These are phyloP conservation scores for Mycena albidolilacea DNA, from an alignment of 768 basidiomycete genomes.

Conservation along the genomic window DNA sequence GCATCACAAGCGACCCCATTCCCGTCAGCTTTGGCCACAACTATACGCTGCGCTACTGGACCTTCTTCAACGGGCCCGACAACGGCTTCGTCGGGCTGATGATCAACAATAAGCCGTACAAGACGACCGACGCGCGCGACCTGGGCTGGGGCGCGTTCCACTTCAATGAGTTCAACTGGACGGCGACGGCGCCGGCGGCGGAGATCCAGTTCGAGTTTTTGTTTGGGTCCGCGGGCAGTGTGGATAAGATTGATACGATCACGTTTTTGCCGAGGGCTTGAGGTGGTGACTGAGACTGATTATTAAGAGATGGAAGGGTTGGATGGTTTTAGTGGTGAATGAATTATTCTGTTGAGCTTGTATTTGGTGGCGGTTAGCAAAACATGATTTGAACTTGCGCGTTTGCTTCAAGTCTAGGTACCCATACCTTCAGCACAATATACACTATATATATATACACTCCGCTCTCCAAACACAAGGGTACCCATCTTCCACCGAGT, in stretches of 20 bases:
- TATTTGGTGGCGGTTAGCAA: slow-evolving; percentile 15
- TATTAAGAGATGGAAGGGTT: slow-evolving; percentile 13
- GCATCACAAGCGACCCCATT: slow-evolving; percentile 19
- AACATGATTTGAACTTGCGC: slow-evolving; percentile 12
- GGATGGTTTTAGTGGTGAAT: slow-evolving; percentile 14
- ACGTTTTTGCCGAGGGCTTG: slow-evolving; percentile 17
- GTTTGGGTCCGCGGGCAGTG: slow-evolving; percentile 17
- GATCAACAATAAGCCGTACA: slow-evolving; percentile 16
- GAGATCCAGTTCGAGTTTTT: slow-evolving; percentile 18
- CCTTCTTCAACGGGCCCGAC: slow-evolving; percentile 14
- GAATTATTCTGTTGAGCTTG: slow-evolving; percentile 18
- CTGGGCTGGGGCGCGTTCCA: slow-evolving; percentile 17
- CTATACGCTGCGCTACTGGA: slow-evolving; percentile 20
- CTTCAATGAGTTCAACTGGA: slow-evolving; percentile 19
- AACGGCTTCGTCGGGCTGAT: slow-evolving; percentile 16
- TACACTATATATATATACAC: slow-evolving; percentile 11
- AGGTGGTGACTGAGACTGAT: slow-evolving; percentile 11
- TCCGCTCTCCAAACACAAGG: slow-evolving; percentile 15
- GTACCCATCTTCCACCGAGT: slow-evolving; percentile 15
- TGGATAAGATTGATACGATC: slow-evolving; percentile 17
- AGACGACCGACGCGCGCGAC: slow-evolving; percentile 14
- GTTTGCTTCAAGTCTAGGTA: slow-evolving; percentile 15
- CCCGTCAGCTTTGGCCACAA: slow-evolving; percentile 17
- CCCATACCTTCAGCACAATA: slow-evolving; percentile 14
- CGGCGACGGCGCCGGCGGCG: slow-evolving; percentile 18